Base-by-base conservation (phyloP, 108 stramenopile species). In the Nitzschia inconspicua region DNA sequence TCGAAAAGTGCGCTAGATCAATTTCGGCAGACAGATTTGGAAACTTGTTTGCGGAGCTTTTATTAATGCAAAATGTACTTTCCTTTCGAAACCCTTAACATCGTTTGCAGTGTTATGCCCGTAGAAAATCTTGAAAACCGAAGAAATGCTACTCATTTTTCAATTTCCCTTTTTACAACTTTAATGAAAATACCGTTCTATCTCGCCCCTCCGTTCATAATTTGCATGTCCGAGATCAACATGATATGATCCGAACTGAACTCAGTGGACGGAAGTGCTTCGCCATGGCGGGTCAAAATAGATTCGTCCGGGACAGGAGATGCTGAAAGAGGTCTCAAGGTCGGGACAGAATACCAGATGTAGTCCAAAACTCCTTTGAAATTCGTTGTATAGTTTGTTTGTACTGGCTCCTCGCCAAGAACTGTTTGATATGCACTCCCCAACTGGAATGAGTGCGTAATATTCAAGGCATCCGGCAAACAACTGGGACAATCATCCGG, bases 361-460 rank as follows among this genome's bases (percentile, higher is more conserved):
- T 99, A 99, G 70, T 99, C 98, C 64, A 99, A 76, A 24, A 80
- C 79, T 27, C 98, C 98, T 66, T 79, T 85, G 89, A 96, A 99
- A 36, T 81, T 73, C 44, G 55, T 53, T 25, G 97, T 99, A 74
- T 82, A 96, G 77, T 99, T 99, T 24, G 98, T 99, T 76, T 80
- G 85, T 46, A 79, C 77, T 0, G 98, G 98, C 70, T 99, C 97
- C 52, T 86, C 79, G 26, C 97, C 97, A 53, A 89, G 66, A 29
- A 97, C 95, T 13, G 93, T 80, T 51, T 77, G 84, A 79, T 97
- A 97, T n/a, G 95, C 93, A 55, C 90, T 93, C 31, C 82, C 90
- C 51, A 99, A 76, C 66, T 89, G 80, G 57, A 89, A 89, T 27
- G 84, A 79, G 76, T 98, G 97, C 32, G 87, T 87, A 61, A 96